Percentiles rank a stretch among this genome's conserved stretches.
phyloP scores from a whole-genome alignment of 192 early-diverging fungal genomes.

The Umbelopsis sp. region DNA sequence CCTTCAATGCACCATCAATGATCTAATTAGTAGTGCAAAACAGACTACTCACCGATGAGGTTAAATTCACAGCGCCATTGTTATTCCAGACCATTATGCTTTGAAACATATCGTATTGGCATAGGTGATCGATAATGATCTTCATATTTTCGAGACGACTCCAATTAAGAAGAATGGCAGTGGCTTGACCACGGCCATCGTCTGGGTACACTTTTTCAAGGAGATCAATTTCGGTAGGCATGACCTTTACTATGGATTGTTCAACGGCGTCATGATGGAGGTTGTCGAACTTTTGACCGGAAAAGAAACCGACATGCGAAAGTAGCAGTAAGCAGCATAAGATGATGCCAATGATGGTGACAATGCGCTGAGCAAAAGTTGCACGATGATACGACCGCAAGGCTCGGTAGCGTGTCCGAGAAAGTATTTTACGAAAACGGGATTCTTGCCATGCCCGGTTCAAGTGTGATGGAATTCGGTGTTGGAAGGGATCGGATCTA shows the following conservation, averaged over 20 bases:
- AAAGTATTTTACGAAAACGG: constrained; percentile 18
- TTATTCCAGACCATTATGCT: constrained; percentile 61
- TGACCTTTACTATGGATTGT: neutral
- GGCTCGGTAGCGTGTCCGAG: constrained; percentile 6
- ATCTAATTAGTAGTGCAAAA: neutral
- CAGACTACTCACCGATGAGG: constrained; percentile 41
- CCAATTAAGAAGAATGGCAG: constrained; percentile 44
- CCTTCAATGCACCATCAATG: neutral
- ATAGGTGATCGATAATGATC: constrained; percentile 51
- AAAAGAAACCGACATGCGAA: constrained; percentile 37
- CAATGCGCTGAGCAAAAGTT: constrained; percentile 5
- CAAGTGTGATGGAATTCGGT: constrained; percentile 38
- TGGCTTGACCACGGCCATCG: constrained; percentile 49
- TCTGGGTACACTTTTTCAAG: constrained; percentile 48
- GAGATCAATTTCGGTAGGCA: constrained; percentile 34
- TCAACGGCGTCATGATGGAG: constrained; percentile 31
- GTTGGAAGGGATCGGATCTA: constrained; percentile 43
- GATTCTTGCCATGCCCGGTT: constrained; percentile 42
- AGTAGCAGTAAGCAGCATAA: constrained; percentile 32
- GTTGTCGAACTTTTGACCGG: constrained; percentile 37
- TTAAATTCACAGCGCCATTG: constrained; percentile 46
- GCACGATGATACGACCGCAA: constrained; percentile 20
- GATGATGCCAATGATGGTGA: neutral
- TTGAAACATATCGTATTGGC: constrained; percentile 59
- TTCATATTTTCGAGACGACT: constrained; percentile 43